Conservation (phyloP, 169 alveolate species). For the Nephromyces sp. region DNA sequence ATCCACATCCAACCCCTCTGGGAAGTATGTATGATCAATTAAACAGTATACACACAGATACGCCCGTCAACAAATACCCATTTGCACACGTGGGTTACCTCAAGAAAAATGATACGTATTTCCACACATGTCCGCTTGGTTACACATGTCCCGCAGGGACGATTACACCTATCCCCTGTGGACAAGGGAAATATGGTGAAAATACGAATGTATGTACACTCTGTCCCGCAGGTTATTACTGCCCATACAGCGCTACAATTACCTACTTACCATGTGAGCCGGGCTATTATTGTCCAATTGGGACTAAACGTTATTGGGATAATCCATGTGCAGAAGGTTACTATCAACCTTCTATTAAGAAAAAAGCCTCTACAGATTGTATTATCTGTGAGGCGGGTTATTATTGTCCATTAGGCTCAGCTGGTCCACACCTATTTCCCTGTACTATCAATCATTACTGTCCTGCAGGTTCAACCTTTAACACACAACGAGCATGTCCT, state of each 20-base stretch:
- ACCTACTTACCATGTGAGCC: background rate
- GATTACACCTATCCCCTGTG: background rate
- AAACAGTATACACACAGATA: too few species aligned
- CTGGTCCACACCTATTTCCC: too few species aligned
- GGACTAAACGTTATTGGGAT: background rate
- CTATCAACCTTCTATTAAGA: background rate
- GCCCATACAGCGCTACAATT: background rate
- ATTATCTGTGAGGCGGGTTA: background rate
- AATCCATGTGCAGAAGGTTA: background rate
- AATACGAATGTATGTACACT: background rate
- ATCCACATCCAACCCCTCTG: too few species aligned
- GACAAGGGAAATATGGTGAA: background rate
- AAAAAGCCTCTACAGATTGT: background rate
- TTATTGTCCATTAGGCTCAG: background rate
- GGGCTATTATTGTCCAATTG: background rate
- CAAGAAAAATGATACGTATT: too few species aligned
- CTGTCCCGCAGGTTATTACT: background rate
- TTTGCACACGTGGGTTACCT: too few species aligned
- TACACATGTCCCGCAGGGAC: background rate
- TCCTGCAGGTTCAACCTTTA: background rate
- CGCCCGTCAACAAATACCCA: too few species aligned
- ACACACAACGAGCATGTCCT: background rate
- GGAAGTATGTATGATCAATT: too few species aligned
- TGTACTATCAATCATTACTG: background rate
- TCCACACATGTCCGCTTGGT: too few species aligned